Percentiles rank a stretch among this genome's conserved stretches.
These are phyloP conservation scores for Circinella umbellata DNA, from an alignment of 371 early-diverging fungal genomes.

Conservation along the genomic window DNA sequence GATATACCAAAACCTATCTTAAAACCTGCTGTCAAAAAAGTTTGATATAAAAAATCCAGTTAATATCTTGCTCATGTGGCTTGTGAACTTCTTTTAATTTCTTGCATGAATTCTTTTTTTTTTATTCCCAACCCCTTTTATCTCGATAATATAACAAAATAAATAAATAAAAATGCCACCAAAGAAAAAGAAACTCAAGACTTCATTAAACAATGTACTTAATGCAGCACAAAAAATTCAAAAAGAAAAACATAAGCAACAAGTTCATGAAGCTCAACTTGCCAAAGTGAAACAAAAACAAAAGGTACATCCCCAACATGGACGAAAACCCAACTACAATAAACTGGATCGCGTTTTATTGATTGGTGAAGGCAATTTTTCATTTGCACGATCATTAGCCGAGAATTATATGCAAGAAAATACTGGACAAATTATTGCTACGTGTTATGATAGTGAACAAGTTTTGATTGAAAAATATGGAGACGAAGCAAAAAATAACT, in stretches of 20 bases:
- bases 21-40: conserved; percentile 12
- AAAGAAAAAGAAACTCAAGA: conserved; percentile 22
- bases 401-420: conserved; percentile 49
- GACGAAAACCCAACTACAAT: conserved; percentile 46
- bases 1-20: conserved; percentile 42
- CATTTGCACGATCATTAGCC: conserved; percentile 77
- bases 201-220: conserved; percentile 14
- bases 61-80: background rate
- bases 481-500: conserved; percentile 69
- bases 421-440: conserved; percentile 71
- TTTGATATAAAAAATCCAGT: too few species aligned
- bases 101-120: background rate
- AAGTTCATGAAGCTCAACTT: conserved; percentile 3
- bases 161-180: conserved; percentile 11
- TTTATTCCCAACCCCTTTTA: background rate
- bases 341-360: conserved; percentile 61
- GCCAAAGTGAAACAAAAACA: conserved; percentile 18
- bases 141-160: too few species aligned
- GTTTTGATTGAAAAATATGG: conserved; percentile 76
- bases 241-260: conserved; percentile 6
- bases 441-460: conserved; percentile 77
- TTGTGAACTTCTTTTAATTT: background rate
- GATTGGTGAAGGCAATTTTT: conserved; percentile 89
- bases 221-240: background rate
- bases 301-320: conserved; percentile 14